These are phyloP conservation scores for Xylaria acuta DNA, from an alignment of 495 filamentous ascomycete genomes.

Conservation along the genomic window DNA sequence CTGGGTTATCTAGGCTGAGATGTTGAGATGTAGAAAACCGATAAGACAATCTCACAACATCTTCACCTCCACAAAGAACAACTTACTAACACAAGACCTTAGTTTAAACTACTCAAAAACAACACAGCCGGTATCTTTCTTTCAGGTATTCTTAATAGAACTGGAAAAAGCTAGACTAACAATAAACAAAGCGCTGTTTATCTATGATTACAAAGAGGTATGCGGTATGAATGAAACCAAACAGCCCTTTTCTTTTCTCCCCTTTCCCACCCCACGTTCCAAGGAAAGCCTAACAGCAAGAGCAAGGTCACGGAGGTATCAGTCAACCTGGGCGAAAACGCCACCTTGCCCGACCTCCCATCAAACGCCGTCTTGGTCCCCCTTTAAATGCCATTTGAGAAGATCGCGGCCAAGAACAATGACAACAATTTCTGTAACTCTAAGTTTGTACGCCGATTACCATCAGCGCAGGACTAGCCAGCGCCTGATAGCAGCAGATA, in stretches of 20 bases:
- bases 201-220: conserved; percentile 26
- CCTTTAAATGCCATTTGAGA: conserved; percentile 14
- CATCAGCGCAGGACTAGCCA: conserved; percentile 1
- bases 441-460: background rate
- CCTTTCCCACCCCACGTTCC: background rate
- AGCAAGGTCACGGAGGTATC: conserved; percentile 10
- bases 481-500: background rate
- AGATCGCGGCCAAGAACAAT: background rate
- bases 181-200: conserved; percentile 18
- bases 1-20: too few species aligned
- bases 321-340: background rate
- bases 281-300: background rate
- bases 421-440: background rate
- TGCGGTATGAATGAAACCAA: background rate
- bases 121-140: conserved; percentile 6
- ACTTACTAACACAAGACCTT: background rate
- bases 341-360: conserved; percentile 7
- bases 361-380: conserved; percentile 12
- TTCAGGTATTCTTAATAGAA: conserved; percentile 2
- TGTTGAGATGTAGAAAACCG: too few species aligned
- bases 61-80: background rate
- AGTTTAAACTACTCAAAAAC: background rate
- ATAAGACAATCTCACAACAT: background rate
- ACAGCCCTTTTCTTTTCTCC: background rate
- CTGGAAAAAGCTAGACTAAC: background rate